Evolutionary conservation across 2,329 filamentous ascomycete genomes (phyloP).

Genomic region (Daldinia eschscholtzii): DNA sequence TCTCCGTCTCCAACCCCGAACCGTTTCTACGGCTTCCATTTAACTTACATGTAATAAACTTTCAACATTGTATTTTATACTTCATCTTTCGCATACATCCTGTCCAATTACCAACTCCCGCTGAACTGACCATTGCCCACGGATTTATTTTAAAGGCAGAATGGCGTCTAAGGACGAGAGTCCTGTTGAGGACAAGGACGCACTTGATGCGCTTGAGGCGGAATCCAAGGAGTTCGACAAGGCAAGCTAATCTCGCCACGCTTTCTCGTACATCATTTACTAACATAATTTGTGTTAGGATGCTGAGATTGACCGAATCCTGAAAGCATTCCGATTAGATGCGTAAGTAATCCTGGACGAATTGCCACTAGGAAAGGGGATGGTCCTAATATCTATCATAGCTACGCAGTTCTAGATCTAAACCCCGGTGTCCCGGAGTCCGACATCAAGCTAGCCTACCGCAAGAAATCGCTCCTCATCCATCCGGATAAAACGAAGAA

Average conservation of each 20-base stretch:
- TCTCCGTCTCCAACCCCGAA: slow-evolving; percentile 14
- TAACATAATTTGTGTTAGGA: slow-evolving; percentile 69
- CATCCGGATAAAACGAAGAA: slow-evolving; percentile 98
- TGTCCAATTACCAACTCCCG: neutral
- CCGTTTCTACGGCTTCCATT: slow-evolving; percentile 5
- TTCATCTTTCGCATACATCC: neutral
- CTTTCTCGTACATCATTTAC: slow-evolving; percentile 21
- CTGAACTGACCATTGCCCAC: neutral
- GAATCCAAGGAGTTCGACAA: slow-evolving; percentile 94
- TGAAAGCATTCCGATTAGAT: slow-evolving; percentile 85
- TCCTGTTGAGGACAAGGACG: slow-evolving; percentile 72
- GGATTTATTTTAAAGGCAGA: slow-evolving; percentile 2
- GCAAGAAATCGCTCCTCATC: slow-evolving; percentile 98
- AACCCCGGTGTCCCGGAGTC: slow-evolving; percentile 95
- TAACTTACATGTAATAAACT: neutral
- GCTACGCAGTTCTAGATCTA: slow-evolving; percentile 94
- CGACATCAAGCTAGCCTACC: slow-evolving; percentile 94
- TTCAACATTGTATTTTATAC: neutral
- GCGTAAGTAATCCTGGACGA: slow-evolving; percentile 57
- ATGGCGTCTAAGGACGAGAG: slow-evolving; percentile 61
- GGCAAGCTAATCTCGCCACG: slow-evolving; percentile 59
- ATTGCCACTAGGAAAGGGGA: neutral
- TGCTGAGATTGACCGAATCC: slow-evolving; percentile 93
- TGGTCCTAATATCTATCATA: slow-evolving; percentile 50
- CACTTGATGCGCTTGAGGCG: slow-evolving; percentile 82